Percentiles rank a stretch among this genome's conserved stretches.
phyloP scores from a whole-genome alignment of 108 stramenopile genomes.

The Seminavis robusta region DNA sequence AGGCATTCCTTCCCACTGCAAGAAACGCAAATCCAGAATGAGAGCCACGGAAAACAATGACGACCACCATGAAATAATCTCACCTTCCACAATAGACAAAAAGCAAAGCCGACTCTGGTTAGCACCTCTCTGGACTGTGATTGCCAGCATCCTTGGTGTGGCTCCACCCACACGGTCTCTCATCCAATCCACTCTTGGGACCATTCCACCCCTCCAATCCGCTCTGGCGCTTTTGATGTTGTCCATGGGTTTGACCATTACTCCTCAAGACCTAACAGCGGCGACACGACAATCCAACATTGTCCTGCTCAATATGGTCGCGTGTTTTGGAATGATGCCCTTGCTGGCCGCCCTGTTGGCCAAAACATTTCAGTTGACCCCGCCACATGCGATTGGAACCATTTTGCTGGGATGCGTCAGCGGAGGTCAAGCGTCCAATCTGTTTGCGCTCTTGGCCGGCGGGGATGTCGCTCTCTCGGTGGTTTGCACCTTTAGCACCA shows the following conservation, averaged over 20 bases:
- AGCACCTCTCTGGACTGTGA: slow-evolving; percentile 16
- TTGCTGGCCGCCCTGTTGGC: slow-evolving; percentile 9
- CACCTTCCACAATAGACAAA: too few relatives aligned
- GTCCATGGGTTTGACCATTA: slow-evolving; percentile 27
- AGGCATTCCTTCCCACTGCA: too few relatives aligned
- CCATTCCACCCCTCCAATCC: slow-evolving; percentile 8
- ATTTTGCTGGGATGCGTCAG: slow-evolving; percentile 27
- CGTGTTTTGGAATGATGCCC: slow-evolving; percentile 36
- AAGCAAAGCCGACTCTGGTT: too few relatives aligned
- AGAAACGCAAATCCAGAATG: too few relatives aligned
- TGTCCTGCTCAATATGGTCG: slow-evolving; percentile 12
- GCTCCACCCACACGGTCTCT: too few relatives aligned
- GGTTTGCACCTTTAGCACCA: slow-evolving; percentile 30
- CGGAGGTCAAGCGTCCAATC: slow-evolving; percentile 40
- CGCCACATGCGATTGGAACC: slow-evolving; percentile 5
- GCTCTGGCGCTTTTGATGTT: slow-evolving; percentile 27
- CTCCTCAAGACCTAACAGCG: slow-evolving; percentile 15
- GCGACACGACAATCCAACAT: slow-evolving; percentile 3
- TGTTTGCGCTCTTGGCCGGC: slow-evolving; percentile 32
- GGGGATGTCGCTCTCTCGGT: slow-evolving; percentile 36
- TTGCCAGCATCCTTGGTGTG: slow-evolving; percentile 7
- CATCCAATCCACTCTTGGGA: slow-evolving; percentile 1
- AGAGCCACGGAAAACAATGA: too few relatives aligned
- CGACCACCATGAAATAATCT: too few relatives aligned
- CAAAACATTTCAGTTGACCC: background rate